Evolutionary conservation across 768 basidiomycete species (phyloP), one percentile per base, ranked within the genome.

Genomic region (Auriculariales sp.): DNA sequence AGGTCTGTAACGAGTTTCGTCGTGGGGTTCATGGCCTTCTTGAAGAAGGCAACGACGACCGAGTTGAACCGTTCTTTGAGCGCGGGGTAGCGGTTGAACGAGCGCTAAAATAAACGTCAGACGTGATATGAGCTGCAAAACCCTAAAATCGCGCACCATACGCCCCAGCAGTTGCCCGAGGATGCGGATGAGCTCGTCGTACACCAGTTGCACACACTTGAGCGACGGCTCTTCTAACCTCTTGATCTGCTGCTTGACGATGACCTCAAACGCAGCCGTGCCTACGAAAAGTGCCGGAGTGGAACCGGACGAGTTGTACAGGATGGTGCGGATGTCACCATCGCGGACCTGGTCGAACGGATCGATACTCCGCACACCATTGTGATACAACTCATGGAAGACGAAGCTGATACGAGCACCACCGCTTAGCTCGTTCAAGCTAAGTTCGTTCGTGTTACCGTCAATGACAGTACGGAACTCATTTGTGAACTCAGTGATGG

Each of bases 341-440:
- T 99, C 95, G 66, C 97, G 95, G 56, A 95, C 90, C 68, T 95
- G 92, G 63, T 99, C 95, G 57, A 97, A 99, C 0, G 95, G 95
- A 71, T 99, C 95, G 61, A 98, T 93, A 53, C 72, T 78, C 71
- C 83, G 92, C 64, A 99, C 78, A 53, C 95, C 95, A 60, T 85
- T 93, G 68, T 93, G 95, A 76, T 87, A 99, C 51, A 98, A 67
- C 62, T 99, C 95, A 63, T 99, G 95, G 74, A 93, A 99, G 48
- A 99, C 95, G 61, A 97, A 99, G 60, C 84, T 88, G 72, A 99
- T 98, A 65, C 95, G 81, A 27, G 95, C 95, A 64, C 95, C 95
- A 58, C 95, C 95, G n/a, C 88, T 90, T 19, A 99, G 75, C 66
- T 99, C 95, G 59, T 98, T 98, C 59, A 95, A 62, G 1, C 87